Evolutionary conservation across 208 protist genomes (phyloP), one percentile per base, ranked within the genome.

Genomic region (Porcisia deanei): DNA sequence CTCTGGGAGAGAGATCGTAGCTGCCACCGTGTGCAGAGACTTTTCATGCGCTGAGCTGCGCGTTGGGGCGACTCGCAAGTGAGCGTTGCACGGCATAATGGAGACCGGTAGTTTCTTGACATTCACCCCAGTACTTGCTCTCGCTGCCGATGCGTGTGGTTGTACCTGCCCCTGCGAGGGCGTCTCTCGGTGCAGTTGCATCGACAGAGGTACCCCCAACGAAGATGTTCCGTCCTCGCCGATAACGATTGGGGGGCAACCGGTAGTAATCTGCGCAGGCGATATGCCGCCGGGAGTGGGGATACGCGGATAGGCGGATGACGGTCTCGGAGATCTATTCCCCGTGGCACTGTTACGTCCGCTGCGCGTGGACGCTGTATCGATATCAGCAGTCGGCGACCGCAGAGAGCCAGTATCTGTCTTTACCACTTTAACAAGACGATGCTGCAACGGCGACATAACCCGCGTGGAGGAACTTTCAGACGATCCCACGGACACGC

Each of bases 61-160:
- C 45, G 64, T 73, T 39, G 71, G 71, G 10, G 55, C 55, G 8
- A 81, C 71, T 1, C 20, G 14, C 45, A 37, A 20, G 39, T 58
- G 73, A 10, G 63, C 39, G 71, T 81, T 67, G 18, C 71, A 63
- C 34, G 71, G 68, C 25, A 76, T n/a, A 39, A 53, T 73, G 25
- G 70, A 71, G 8, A 59, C 41, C 9, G 76, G 37, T 2, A 34
- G 41, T 47, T 81, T 81, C n/a, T 61, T 68, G 60, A 1, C 55
- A 9, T 30, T 14, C 2, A 7, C 67, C 2, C 3, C 52, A 41
- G 49, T 43, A 30, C 67, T 58, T 12, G 47, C 22, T 20, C 14
- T 8, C 49, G 68, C 9, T 16, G 60, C 12, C 30, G 53, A 12
- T 72, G 49, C 2, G 25, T 9, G 67, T 9, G 39, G 67, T 43